A percentile compares a stretch with the other conserved stretches of the same genome.
Conservation (phyloP, 1,284 basidiomycete species). For the Ceratobasidium sp. region DNA sequence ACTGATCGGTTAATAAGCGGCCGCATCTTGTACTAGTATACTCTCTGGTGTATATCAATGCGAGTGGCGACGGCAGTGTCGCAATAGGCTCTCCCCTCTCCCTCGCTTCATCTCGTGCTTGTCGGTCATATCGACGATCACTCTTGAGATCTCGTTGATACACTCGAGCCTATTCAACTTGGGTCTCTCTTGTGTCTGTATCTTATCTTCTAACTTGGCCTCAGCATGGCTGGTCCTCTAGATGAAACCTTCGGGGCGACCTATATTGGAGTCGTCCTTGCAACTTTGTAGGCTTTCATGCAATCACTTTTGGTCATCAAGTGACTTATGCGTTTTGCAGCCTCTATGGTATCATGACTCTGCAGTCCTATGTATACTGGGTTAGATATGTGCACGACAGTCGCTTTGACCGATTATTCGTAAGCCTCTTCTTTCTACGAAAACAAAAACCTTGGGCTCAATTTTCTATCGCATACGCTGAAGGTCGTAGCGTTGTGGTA, state of each 20-base stretch:
- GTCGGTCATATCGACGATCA: too few relatives aligned
- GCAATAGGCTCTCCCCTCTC: not conserved
- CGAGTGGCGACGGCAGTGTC: not conserved
- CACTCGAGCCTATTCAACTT: too few relatives aligned
- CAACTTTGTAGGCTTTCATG: slow-evolving; percentile 32
- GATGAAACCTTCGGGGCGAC: slow-evolving; percentile 24
- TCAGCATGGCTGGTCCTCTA: not conserved
- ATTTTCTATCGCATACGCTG: too few relatives aligned
- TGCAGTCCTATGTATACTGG: slow-evolving; percentile 32
- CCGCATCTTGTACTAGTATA: too few relatives aligned
- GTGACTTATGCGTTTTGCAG: not conserved
- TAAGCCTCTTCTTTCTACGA: not conserved
- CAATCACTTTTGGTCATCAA: not conserved
- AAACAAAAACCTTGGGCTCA: not conserved
- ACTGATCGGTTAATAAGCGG: slow-evolving; percentile 10
- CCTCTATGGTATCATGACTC: slow-evolving; percentile 32
- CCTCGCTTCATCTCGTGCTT: not conserved
- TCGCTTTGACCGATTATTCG: slow-evolving; percentile 23
- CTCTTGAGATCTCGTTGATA: too few relatives aligned
- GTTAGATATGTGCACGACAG: slow-evolving; percentile 23
- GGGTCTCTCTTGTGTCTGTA: not conserved
- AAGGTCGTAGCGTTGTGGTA: slow-evolving; percentile 25
- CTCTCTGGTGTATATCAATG: not conserved
- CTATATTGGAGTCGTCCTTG: slow-evolving; percentile 31
- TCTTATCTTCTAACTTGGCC: not conserved